Evolutionary conservation across 176 grass and related monocot species (phyloP).

Genomic region (Juncus effusus): DNA sequence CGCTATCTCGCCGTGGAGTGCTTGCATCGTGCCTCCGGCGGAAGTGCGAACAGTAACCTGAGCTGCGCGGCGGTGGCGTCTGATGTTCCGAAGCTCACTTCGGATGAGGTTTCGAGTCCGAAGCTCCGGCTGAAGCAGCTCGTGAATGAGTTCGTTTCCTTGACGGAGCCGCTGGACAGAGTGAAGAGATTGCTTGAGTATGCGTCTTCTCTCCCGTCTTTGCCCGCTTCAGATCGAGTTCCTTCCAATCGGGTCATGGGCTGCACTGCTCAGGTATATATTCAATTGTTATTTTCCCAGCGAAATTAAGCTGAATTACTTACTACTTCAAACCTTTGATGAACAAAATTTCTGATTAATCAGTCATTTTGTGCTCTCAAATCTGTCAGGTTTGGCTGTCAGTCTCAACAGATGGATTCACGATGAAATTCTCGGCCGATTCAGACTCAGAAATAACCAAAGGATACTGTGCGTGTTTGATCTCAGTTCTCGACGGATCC

Average conservation of each 20-base stretch:
- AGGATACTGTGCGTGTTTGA: constrained; percentile 72
- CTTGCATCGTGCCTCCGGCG: constrained; percentile 23
- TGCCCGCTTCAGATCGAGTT: constrained; percentile 43
- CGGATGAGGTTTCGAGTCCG: neutral
- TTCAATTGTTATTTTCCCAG: constrained; percentile 18
- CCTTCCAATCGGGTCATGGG: constrained; percentile 81
- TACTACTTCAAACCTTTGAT: too few relatives aligned
- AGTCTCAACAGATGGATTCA: constrained; percentile 27
- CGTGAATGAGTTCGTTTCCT: constrained; percentile 56
- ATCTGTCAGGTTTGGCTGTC: constrained; percentile 30
- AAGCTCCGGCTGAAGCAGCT: constrained; percentile 41
- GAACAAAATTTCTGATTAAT: too few relatives aligned
- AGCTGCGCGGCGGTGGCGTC: constrained; percentile 30
- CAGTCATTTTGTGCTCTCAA: constrained; percentile 2
- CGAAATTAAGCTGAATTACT: too few relatives aligned
- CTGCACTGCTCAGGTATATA: constrained; percentile 68
- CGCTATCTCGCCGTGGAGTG: constrained; percentile 33
- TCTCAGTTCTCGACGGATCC: constrained; percentile 66
- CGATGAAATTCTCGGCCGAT: constrained; percentile 79
- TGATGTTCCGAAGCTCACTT: neutral
- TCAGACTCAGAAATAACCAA: constrained; percentile 92
- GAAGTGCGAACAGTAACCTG: constrained; percentile 1
- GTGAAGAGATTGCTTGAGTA: constrained; percentile 55
- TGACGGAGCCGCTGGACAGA: constrained; percentile 49
- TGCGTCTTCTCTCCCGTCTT: constrained; percentile 55